Evolutionary conservation across 208 protist genomes (phyloP).

Genomic region (Polymyxa betae): DNA sequence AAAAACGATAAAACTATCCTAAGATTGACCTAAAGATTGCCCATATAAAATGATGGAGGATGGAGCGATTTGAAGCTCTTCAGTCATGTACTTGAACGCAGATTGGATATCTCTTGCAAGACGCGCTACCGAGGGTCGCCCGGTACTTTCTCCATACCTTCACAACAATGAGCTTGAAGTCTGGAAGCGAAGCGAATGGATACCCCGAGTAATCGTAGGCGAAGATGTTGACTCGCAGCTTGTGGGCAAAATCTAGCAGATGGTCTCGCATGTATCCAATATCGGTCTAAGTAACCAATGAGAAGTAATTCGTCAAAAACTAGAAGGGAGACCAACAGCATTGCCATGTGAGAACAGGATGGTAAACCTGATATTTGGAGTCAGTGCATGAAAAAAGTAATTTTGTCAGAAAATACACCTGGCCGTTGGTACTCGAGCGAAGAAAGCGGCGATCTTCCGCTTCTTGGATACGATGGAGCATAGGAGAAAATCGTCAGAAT

Average conservation of each 20-base stretch:
- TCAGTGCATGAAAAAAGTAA: background rate
- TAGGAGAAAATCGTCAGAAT: background rate
- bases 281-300: constrained; percentile 44
- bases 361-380: background rate
- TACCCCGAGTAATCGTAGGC: constrained; percentile 53
- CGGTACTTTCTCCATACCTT: constrained; percentile 31
- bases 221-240: constrained; percentile 38
- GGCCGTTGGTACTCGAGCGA: background rate
- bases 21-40: constrained; percentile 18
- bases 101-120: background rate
- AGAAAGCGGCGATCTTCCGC: constrained; percentile 21
- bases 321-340: background rate
- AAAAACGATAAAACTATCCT: background rate
- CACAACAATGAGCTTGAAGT: too few species aligned
- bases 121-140: background rate
- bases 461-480: background rate
- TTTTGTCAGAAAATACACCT: background rate
- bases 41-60: constrained; percentile 39
- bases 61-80: background rate
- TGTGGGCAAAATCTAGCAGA: background rate
- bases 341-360: constrained; percentile 58
- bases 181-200: background rate
- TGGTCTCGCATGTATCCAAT: constrained; percentile 52
- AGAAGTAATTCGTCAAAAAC: background rate
- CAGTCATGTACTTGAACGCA: background rate